Conservation (phyloP, 192 early-diverging fungal genomes). For the Coemansia sp. region DNA sequence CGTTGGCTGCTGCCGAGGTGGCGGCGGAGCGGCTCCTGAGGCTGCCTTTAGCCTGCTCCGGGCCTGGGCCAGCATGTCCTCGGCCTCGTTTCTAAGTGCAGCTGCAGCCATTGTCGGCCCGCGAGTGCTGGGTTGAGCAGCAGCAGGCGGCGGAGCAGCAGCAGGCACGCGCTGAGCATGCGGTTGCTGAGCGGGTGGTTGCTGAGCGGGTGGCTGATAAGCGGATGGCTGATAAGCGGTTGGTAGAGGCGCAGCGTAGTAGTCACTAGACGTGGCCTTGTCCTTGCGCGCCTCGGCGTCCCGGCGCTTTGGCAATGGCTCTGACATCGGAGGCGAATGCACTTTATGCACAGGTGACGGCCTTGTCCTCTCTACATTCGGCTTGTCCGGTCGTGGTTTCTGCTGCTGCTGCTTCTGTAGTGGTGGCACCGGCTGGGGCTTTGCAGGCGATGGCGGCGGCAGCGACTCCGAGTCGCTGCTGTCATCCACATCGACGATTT, state of each 20-base stretch:
- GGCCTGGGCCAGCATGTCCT: slow-evolving; percentile 31
- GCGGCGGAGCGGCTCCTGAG: not conserved
- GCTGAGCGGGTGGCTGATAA: not conserved
- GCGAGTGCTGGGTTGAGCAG: not conserved
- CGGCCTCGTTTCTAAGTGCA: slow-evolving; percentile 19
- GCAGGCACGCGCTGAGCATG: not conserved
- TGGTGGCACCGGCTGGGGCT: slow-evolving; percentile 5
- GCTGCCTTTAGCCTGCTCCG: slow-evolving; percentile 36
- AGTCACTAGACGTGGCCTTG: not conserved
- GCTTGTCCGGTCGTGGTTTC: not conserved
- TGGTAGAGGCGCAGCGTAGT: not conserved
- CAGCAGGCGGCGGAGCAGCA: no score
- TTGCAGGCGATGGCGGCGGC: not conserved
- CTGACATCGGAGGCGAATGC: not conserved
- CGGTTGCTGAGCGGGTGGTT: not conserved
- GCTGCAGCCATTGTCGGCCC: not conserved
- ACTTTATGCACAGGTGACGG: slow-evolving; percentile 2
- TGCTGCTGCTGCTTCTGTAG: slow-evolving; percentile 2
- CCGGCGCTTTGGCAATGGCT: slow-evolving; percentile 14
- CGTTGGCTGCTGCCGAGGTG: not conserved
- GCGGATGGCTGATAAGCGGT: not conserved
- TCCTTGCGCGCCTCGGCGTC: not conserved
- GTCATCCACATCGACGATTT: slow-evolving; percentile 36
- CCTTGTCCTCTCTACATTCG: not conserved
- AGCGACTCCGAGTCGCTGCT: slow-evolving; percentile 4